These are phyloP conservation scores for Aspergillus vadensis DNA, from an alignment of 2,329 filamentous ascomycete genomes.

Conservation along the genomic window DNA sequence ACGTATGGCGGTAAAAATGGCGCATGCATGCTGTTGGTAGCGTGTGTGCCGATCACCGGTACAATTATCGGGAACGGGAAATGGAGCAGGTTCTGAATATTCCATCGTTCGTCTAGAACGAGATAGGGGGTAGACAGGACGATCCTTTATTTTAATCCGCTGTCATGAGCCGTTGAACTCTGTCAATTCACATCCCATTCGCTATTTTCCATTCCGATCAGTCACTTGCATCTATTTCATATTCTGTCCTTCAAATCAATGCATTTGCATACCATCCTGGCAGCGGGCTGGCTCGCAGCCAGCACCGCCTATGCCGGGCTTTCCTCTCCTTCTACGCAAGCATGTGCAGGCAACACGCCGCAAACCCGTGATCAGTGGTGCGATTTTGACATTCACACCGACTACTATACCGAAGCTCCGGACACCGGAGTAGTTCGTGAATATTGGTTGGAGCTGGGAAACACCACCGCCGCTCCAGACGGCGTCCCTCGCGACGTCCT, in stretches of 20 bases:
- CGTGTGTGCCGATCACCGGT: too few species aligned
- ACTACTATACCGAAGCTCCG: conserved; percentile 32
- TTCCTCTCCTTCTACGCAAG: background rate
- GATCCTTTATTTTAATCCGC: too few species aligned
- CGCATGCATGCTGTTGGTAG: too few species aligned
- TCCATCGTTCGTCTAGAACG: too few species aligned
- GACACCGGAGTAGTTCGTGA: conserved; percentile 18
- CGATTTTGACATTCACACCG: conserved; percentile 33
- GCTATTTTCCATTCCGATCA: too few species aligned
- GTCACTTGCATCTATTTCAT: too few species aligned
- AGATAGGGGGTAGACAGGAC: too few species aligned
- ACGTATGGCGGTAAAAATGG: too few species aligned
- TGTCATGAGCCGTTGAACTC: too few species aligned
- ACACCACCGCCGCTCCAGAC: conserved; percentile 20
- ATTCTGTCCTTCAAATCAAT: background rate
- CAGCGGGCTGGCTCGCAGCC: background rate
- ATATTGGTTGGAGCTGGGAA: conserved; percentile 20
- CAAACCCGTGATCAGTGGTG: background rate
- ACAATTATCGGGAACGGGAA: too few species aligned
- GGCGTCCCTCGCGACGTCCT: conserved; percentile 42
- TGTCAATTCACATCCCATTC: too few species aligned
- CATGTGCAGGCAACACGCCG: background rate
- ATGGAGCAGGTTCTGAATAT: too few species aligned
- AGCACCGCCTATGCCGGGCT: background rate
- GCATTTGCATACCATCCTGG: background rate